Conservation (phyloP, 306 rosid genomes). For the Trifolium pratense region DNA sequence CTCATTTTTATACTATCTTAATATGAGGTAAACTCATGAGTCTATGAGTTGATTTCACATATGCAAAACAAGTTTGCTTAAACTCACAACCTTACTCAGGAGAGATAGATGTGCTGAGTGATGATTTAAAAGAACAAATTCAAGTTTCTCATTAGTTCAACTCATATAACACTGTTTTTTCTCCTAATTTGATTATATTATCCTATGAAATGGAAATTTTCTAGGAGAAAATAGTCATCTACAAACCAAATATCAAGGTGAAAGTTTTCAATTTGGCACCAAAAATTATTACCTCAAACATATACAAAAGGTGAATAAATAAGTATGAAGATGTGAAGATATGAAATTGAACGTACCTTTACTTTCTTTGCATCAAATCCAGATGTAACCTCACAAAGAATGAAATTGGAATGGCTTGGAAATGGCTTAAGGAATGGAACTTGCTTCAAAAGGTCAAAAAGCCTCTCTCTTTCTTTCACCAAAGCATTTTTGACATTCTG, state of each 20-base stretch:
- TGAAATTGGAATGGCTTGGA: conserved; percentile 92
- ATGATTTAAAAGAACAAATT: neutral
- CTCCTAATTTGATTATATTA: neutral
- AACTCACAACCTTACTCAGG: neutral
- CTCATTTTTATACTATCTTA: neutral
- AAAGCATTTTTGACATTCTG: conserved; percentile 84
- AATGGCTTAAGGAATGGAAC: conserved; percentile 80
- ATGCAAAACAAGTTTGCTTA: neutral
- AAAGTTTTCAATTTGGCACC: neutral
- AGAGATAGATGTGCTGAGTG: neutral
- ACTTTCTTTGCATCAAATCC: conserved; percentile 89
- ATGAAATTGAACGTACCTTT: conserved; percentile 61
- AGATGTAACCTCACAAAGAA: conserved; percentile 83
- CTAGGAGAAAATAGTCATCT: neutral
- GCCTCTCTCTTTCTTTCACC: conserved; percentile 82
- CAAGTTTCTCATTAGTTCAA: neutral
- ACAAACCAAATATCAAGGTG: conserved; percentile 1
- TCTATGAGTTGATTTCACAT: neutral
- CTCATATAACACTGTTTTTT: neutral
- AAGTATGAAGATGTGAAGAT: conserved; percentile 1
- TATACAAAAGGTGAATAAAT: neutral
- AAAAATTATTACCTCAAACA: neutral
- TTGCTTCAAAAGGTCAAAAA: conserved; percentile 66
- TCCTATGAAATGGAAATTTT: neutral
- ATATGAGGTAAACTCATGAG: neutral